Evolutionary conservation across 495 filamentous ascomycete genomes (phyloP).

Genomic region (Aspergillus funiculosus): DNA sequence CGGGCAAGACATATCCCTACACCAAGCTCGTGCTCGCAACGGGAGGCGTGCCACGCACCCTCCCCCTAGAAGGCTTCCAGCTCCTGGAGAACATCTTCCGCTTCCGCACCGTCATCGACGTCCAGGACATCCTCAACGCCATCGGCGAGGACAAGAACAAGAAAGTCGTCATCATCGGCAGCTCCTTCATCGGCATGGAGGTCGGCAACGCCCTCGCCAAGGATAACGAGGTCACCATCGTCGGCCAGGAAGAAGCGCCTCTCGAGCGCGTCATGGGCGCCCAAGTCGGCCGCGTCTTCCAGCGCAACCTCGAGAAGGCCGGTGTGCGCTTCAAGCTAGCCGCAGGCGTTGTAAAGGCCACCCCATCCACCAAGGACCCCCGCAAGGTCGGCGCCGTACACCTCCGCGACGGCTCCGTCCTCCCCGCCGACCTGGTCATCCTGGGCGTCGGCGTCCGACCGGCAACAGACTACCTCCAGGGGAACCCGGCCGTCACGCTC

Average conservation of each 20-base stretch:
- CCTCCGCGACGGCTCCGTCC: conserved; percentile 78
- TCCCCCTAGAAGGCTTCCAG: conserved; percentile 81
- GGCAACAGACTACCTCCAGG: conserved; percentile 76
- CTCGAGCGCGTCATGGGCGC: conserved; percentile 84
- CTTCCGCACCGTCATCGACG: conserved; percentile 68
- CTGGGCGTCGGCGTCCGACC: conserved; percentile 85
- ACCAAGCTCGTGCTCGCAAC: conserved; percentile 86
- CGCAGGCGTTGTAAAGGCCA: conserved; percentile 74
- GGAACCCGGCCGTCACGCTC: conserved; percentile 59
- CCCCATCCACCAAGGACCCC: conserved; percentile 56
- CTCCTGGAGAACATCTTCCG: conserved; percentile 81
- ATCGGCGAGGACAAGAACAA: conserved; percentile 74
- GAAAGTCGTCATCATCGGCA: conserved; percentile 87
- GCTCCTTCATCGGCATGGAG: conserved; percentile 96
- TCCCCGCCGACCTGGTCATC: conserved; percentile 85
- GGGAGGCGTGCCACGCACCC: conserved; percentile 69
- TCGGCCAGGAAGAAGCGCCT: conserved; percentile 87
- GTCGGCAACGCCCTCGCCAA: conserved; percentile 72
- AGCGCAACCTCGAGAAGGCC: conserved; percentile 67
- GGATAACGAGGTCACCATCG: conserved; percentile 74
- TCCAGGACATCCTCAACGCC: conserved; percentile 66
- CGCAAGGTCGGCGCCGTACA: conserved; percentile 71
- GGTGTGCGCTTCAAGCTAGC: conserved; percentile 83
- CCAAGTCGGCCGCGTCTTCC: conserved; percentile 74
- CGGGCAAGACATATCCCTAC: conserved; percentile 65